Evolutionary conservation across 1,284 basidiomycete species (phyloP).

Genomic region (Mycena citricolor): DNA sequence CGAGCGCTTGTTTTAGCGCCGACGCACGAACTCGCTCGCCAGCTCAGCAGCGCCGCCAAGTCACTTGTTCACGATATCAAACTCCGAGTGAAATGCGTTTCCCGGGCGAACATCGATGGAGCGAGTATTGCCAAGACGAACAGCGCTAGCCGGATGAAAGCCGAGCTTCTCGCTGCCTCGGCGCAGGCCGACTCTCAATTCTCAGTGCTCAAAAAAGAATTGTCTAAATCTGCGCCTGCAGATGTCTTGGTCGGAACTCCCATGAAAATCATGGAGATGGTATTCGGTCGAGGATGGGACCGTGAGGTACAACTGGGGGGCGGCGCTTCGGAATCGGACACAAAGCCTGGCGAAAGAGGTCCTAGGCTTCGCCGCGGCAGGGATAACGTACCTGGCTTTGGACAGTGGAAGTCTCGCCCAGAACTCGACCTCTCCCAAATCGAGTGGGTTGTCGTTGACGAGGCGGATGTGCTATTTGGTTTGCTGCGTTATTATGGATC

Average conservation of each 20-base stretch:
- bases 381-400: conserved; percentile 35
- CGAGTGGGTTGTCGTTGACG: conserved; percentile 87
- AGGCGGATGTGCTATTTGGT: conserved; percentile 90
- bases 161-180: conserved; percentile 11
- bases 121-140: conserved; percentile 43
- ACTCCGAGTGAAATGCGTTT: conserved; percentile 71
- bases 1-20: conserved; percentile 81
- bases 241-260: conserved; percentile 82
- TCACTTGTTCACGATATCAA: conserved; percentile 72
- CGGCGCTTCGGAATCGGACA: conserved; percentile 25
- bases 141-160: conserved; percentile 30
- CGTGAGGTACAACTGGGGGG: conserved; percentile 36
- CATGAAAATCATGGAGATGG: conserved; percentile 71
- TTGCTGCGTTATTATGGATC: conserved; percentile 26
- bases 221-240: conserved; percentile 34
- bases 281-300: conserved; percentile 68
- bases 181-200: conserved; percentile 32
- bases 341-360: conserved; percentile 25
- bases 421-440: conserved; percentile 34
- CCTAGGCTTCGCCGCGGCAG: conserved; percentile 32
- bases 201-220: conserved; percentile 22
- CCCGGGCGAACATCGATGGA: conserved; percentile 53
- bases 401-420: conserved; percentile 29
- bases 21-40: conserved; percentile 84
- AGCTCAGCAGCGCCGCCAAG: conserved; percentile 75